phyloP scores from a whole-genome alignment of 2,329 filamentous ascomycete genomes.

The Hypoxylon sp. region DNA sequence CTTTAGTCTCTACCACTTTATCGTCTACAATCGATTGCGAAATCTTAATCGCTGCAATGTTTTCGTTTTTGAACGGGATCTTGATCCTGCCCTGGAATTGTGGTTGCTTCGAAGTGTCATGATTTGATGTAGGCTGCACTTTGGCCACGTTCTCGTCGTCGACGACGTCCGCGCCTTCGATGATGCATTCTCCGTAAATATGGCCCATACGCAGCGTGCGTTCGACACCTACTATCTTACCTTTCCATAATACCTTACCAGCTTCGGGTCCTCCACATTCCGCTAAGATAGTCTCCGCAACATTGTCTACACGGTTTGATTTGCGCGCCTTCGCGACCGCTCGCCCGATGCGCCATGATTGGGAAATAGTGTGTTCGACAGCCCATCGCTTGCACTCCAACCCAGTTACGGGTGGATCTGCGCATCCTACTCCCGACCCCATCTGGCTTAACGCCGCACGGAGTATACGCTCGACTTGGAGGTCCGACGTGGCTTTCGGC shows the following conservation, averaged over 20 bases:
- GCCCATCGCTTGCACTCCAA: slow-evolving; percentile 66
- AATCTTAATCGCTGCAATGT: slow-evolving; percentile 70
- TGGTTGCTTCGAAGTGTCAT: slow-evolving; percentile 28
- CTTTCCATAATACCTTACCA: slow-evolving; percentile 72
- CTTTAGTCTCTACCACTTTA: slow-evolving; percentile 56
- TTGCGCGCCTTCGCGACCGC: slow-evolving; percentile 68
- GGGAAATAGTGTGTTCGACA: slow-evolving; percentile 67
- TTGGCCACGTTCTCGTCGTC: slow-evolving; percentile 48
- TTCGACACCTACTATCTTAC: slow-evolving; percentile 75
- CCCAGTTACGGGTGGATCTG: slow-evolving; percentile 65
- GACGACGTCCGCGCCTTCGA: slow-evolving; percentile 64
- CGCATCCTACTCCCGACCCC: slow-evolving; percentile 67
- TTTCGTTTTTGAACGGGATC: slow-evolving; percentile 82
- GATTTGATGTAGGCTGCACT: background rate
- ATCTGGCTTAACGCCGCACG: slow-evolving; percentile 69
- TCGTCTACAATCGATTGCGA: slow-evolving; percentile 49
- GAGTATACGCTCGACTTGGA: slow-evolving; percentile 65
- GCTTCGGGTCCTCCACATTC: slow-evolving; percentile 69
- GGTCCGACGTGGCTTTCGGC: slow-evolving; percentile 63
- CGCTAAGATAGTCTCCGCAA: slow-evolving; percentile 71
- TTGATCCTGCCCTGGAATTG: slow-evolving; percentile 66
- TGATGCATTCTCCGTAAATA: slow-evolving; percentile 71
- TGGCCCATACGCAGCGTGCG: slow-evolving; percentile 70
- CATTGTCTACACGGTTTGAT: slow-evolving; percentile 65
- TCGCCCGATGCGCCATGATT: slow-evolving; percentile 72